phyloP scores from a whole-genome alignment of 2,329 filamentous ascomycete genomes.

The Lachnellula occidentalis region DNA sequence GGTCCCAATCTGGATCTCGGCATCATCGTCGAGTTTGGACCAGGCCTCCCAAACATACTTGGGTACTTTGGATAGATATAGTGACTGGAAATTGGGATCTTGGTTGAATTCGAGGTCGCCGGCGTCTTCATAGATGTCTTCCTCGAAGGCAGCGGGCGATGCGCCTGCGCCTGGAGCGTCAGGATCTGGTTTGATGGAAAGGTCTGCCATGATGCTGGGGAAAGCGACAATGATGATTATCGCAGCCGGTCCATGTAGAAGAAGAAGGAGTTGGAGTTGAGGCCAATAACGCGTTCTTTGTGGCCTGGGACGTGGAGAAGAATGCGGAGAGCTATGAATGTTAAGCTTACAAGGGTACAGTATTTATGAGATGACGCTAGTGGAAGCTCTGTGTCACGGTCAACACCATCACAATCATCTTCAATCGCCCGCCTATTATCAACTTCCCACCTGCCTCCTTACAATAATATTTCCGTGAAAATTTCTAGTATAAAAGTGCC shows the following conservation, averaged over 20 bases:
- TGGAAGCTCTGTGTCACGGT: background rate
- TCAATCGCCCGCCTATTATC: background rate
- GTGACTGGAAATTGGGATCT: conserved; percentile 33
- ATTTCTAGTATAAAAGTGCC: background rate
- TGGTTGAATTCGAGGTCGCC: conserved; percentile 55
- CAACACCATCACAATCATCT: background rate
- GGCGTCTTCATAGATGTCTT: conserved; percentile 66
- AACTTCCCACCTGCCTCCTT: background rate
- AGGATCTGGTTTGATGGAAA: conserved; percentile 45
- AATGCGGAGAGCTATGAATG: background rate
- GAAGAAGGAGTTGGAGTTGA: conserved; percentile 1
- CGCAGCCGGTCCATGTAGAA: conserved; percentile 16
- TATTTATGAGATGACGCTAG: conserved; percentile 1
- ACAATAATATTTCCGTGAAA: background rate
- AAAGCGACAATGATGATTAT: conserved; percentile 10
- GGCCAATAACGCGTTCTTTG: background rate
- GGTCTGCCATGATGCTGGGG: conserved; percentile 25
- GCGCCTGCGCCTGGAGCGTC: conserved; percentile 36
- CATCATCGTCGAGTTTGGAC: conserved; percentile 69
- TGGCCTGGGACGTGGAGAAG: background rate
- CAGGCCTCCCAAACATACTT: conserved; percentile 77
- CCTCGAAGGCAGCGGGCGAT: conserved; percentile 48
- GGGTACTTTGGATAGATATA: conserved; percentile 74
- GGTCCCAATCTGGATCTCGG: conserved; percentile 75
- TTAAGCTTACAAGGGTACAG: background rate